These are phyloP conservation scores for Cercospora sojina DNA, from an alignment of 2,329 filamentous ascomycete species.

Conservation along the genomic window DNA sequence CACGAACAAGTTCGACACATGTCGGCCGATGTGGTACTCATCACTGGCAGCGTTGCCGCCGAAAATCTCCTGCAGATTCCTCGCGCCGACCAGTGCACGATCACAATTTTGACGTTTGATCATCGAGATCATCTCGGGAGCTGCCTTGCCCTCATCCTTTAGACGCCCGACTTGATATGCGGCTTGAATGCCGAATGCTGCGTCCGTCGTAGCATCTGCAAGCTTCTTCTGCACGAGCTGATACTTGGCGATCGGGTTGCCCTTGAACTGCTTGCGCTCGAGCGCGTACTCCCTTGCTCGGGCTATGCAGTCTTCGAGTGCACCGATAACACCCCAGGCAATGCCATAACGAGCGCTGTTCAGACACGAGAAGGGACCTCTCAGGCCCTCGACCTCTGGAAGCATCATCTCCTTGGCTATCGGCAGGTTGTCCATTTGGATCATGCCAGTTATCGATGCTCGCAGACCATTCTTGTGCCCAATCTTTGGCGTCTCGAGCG, in stretches of 20 bases:
- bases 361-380: slow-evolving; percentile 87
- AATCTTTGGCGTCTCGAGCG: slow-evolving; percentile 84
- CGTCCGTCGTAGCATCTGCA: slow-evolving; percentile 86
- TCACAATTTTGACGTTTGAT: slow-evolving; percentile 98
- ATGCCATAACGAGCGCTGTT: slow-evolving; percentile 95
- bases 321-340: slow-evolving; percentile 88
- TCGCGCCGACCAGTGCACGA: slow-evolving; percentile 73
- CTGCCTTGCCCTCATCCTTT: slow-evolving; percentile 84
- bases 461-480: slow-evolving; percentile 94
- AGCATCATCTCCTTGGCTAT: slow-evolving; percentile 93
- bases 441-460: slow-evolving; percentile 96
- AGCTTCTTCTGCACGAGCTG: slow-evolving; percentile 98
- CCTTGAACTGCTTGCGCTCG: slow-evolving; percentile 93
- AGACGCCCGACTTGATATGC: slow-evolving; percentile 86
- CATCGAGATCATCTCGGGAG: slow-evolving; percentile 95
- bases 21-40: slow-evolving; percentile 91
- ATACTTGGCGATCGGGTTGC: slow-evolving; percentile 91
- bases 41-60: slow-evolving; percentile 98
- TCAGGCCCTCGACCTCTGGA: slow-evolving; percentile 80
- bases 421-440: slow-evolving; percentile 87
- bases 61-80: slow-evolving; percentile 89
- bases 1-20: slow-evolving; percentile 94
- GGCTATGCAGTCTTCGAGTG: slow-evolving; percentile 84
- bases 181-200: slow-evolving; percentile 85
- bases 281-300: slow-evolving; percentile 83